Percentiles rank a stretch among this genome's conserved stretches.
These are phyloP conservation scores for Zasmidium angulare DNA, from an alignment of 2,329 filamentous ascomycete species.

Conservation along the genomic window DNA sequence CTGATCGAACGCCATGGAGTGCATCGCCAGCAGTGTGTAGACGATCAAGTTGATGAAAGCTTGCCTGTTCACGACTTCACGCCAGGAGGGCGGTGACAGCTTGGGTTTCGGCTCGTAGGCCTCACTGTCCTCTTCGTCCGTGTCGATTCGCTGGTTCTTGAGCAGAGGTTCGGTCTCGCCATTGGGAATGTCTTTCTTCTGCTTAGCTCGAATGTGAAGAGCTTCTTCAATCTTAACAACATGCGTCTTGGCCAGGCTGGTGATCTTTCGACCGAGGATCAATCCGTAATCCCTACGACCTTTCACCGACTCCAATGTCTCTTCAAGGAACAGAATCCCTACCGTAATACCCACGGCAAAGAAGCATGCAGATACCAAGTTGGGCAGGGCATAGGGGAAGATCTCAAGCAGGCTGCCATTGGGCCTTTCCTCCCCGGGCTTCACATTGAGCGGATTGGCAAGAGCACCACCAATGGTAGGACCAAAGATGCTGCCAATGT, in stretches of 20 bases:
- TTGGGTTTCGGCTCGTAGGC: conserved; percentile 21
- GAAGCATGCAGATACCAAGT: conserved; percentile 71
- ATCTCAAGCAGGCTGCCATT: conserved; percentile 65
- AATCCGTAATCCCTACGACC: conserved; percentile 73
- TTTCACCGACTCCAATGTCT: conserved; percentile 75
- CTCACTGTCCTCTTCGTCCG: conserved; percentile 22
- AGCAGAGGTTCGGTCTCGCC: conserved; percentile 30
- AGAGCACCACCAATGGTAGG: conserved; percentile 85
- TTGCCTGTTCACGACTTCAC: conserved; percentile 71
- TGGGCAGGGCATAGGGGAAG: conserved; percentile 83
- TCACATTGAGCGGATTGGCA: conserved; percentile 74
- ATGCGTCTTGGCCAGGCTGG: conserved; percentile 26
- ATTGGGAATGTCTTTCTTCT: conserved; percentile 5
- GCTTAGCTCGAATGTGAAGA: conserved; percentile 10
- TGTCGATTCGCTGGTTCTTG: conserved; percentile 15
- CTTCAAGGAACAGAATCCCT: conserved; percentile 77
- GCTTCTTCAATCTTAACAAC: conserved; percentile 19
- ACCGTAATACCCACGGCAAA: conserved; percentile 75
- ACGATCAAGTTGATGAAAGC: conserved; percentile 71
- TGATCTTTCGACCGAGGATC: conserved; percentile 67
- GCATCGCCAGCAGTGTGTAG: conserved; percentile 66
- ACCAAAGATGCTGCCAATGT: conserved; percentile 81
- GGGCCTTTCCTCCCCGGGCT: conserved; percentile 51
- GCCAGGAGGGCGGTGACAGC: conserved; percentile 44
- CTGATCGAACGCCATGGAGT: conserved; percentile 27